phyloP scores from a whole-genome alignment of 164 flowering plant species.

The Saururus chinensis region DNA sequence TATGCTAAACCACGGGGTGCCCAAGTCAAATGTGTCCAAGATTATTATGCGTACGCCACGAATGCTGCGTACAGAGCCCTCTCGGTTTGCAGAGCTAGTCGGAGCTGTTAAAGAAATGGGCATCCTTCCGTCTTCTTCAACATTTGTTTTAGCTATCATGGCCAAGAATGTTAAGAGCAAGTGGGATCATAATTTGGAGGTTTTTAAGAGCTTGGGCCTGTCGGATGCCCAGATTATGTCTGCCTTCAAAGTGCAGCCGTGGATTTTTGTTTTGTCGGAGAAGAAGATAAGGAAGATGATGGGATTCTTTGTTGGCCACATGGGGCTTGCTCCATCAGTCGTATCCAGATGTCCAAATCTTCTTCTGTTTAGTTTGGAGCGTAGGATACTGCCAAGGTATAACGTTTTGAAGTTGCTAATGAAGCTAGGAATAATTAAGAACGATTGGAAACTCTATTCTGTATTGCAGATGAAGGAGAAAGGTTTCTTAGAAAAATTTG shows the following conservation, averaged over 20 bases:
- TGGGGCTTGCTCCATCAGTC: not conserved
- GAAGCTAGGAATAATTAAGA: not conserved
- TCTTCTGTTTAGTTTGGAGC: conserved; percentile 4
- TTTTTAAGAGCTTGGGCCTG: conserved; percentile 4
- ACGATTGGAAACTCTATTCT: not conserved
- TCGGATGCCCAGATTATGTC: conserved; percentile 1
- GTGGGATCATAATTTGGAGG: conserved; percentile 5
- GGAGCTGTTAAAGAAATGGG: not conserved
- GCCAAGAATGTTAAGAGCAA: not conserved
- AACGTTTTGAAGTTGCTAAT: not conserved
- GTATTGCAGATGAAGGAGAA: not conserved
- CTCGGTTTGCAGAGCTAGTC: not conserved
- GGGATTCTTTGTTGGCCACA: not conserved
- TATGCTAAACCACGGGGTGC: not conserved
- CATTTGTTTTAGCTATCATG: not conserved
- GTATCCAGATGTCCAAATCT: not conserved
- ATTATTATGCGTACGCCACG: not conserved
- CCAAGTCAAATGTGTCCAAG: not conserved
- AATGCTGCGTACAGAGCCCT: not conserved
- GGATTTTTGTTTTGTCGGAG: not conserved
- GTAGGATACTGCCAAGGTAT: conserved; percentile 1
- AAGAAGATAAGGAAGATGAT: conserved; percentile 2
- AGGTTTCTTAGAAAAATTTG: not conserved
- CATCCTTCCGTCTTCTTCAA: not conserved
- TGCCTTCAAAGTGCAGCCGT: conserved; percentile 1